These are phyloP conservation scores for Celoporthe dispersa DNA, from an alignment of 2,329 filamentous ascomycete genomes.

Conservation along the genomic window DNA sequence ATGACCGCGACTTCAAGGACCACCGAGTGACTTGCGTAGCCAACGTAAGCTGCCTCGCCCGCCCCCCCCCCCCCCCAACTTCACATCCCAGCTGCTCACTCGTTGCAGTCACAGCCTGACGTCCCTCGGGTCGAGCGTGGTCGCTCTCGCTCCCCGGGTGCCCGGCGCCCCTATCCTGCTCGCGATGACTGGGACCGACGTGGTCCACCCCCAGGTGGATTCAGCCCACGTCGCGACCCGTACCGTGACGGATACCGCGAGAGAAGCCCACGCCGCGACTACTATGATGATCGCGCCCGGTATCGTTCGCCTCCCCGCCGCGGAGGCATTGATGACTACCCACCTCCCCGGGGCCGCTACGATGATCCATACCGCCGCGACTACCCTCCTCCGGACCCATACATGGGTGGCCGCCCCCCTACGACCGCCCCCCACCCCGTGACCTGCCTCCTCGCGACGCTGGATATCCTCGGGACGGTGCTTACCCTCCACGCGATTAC, in stretches of 20 bases:
- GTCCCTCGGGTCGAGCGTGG: conserved; percentile 72
- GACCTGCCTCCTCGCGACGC: conserved; percentile 56
- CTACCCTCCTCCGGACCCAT: conserved; percentile 66
- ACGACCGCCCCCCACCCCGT: conserved; percentile 57
- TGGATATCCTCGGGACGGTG: conserved; percentile 52
- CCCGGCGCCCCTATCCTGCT: conserved; percentile 68
- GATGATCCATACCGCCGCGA: conserved; percentile 79
- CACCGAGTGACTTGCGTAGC: conserved; percentile 82
- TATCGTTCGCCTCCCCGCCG: conserved; percentile 82
- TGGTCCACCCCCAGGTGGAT: conserved; percentile 74
- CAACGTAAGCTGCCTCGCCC: conserved; percentile 68
- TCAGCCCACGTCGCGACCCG: conserved; percentile 75
- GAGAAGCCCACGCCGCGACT: conserved; percentile 82
- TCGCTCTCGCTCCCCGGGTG: conserved; percentile 77
- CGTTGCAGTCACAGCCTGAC: conserved; percentile 75
- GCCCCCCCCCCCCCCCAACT: conserved; percentile 17
- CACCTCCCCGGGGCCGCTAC: conserved; percentile 67
- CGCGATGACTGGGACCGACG: conserved; percentile 85
- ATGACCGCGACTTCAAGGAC: conserved; percentile 91
- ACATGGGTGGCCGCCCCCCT: conserved; percentile 61
- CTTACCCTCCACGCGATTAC: conserved; percentile 52
- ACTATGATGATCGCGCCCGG: conserved; percentile 80
- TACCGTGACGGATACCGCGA: conserved; percentile 81
- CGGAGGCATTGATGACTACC: conserved; percentile 76
- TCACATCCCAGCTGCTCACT: conserved; percentile 31